Base-by-base conservation (phyloP, 345 rosid genomes). In the Brassica nigra region DNA sequence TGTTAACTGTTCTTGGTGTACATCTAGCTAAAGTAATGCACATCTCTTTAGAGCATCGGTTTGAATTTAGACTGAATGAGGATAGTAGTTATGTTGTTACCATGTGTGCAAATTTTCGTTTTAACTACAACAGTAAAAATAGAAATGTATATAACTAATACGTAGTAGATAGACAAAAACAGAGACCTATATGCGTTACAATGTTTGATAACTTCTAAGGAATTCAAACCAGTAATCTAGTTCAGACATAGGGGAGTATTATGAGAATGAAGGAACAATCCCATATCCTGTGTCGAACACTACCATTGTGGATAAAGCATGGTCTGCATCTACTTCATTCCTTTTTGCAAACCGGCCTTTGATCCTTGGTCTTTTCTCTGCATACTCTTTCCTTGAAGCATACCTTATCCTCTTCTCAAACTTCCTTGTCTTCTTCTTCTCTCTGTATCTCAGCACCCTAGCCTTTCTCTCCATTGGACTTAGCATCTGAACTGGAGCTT, bases 301-400 rank as follows among this genome's bases (percentile, higher is more conserved):
- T 16, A 87, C 61, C 9, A 83, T 29, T 49, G 92, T 58, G 12
- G 93, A 86, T 80, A 94, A 88, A 79, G 86, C 75, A 73, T 84
- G 88, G 30, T 91, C 91, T 73, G 89, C 82, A 20, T 89, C 92
- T 2, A 65, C 83, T 57, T 91, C 87, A 1, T 86, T 86, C 76
- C 96, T 89, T 87, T 95, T 95, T 2, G 94, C 98, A 76, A 95
- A 95, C 71, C 98, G 86, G 36, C 99, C 98, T 78, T 95, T 95
- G 87, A 95, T 90, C 52, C 99, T 80, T 12, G 97, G 99, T 71
- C 98, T 89, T 44, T 86, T 88, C 78, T 93, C 97, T 57, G 98
- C 98, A 61, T 95, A 93, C 5, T 97, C 99, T 80, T 95, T 93
- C 79, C 99, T 88, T 9, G 97, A 95, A 54, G 99, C 99, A 82